Percentiles rank a stretch among this genome's conserved stretches.
These are phyloP conservation scores for Venturia pyrina DNA, from an alignment of 2,329 filamentous ascomycete species.

Conservation along the genomic window DNA sequence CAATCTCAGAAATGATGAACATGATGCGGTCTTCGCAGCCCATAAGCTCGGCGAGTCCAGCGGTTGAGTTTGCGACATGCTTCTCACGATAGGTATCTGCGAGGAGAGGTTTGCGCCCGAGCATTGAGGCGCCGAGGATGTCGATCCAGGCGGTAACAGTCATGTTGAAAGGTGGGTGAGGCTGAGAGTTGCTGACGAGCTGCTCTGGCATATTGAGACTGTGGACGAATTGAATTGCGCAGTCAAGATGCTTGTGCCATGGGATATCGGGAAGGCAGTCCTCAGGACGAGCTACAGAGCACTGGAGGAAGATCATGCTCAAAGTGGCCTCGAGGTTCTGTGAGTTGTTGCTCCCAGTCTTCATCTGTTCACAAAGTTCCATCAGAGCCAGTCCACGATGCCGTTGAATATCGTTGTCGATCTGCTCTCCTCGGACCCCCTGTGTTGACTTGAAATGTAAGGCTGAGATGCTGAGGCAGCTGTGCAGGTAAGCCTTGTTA, in stretches of 20 bases:
- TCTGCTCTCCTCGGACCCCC: conserved; percentile 52
- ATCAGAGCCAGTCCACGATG: conserved; percentile 84
- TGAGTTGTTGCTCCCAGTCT: conserved; percentile 68
- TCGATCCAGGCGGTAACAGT: conserved; percentile 91
- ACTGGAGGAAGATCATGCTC: conserved; percentile 94
- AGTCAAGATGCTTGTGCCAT: conserved; percentile 96
- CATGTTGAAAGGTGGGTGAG: conserved; percentile 89
- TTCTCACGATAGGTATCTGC: conserved; percentile 94
- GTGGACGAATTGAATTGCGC: conserved; percentile 72
- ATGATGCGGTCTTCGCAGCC: conserved; percentile 95
- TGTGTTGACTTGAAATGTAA: conserved; percentile 81
- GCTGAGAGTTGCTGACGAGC: conserved; percentile 49
- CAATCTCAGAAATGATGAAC: conserved; percentile 96
- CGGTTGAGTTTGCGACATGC: conserved; percentile 55
- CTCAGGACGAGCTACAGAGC: conserved; percentile 75
- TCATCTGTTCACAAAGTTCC: conserved; percentile 72
- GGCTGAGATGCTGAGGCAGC: conserved; percentile 85
- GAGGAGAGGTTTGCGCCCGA: conserved; percentile 74
- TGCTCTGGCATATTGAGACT: conserved; percentile 69
- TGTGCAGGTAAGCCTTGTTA: conserved; percentile 91
- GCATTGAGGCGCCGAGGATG: conserved; percentile 89
- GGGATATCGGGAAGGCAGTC: conserved; percentile 83
- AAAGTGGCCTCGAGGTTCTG: conserved; percentile 87
- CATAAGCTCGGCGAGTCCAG: conserved; percentile 87
- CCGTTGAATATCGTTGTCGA: conserved; percentile 84